phyloP scores from a whole-genome alignment of 495 filamentous ascomycete genomes.

The Aspergillus sclerotioniger region DNA sequence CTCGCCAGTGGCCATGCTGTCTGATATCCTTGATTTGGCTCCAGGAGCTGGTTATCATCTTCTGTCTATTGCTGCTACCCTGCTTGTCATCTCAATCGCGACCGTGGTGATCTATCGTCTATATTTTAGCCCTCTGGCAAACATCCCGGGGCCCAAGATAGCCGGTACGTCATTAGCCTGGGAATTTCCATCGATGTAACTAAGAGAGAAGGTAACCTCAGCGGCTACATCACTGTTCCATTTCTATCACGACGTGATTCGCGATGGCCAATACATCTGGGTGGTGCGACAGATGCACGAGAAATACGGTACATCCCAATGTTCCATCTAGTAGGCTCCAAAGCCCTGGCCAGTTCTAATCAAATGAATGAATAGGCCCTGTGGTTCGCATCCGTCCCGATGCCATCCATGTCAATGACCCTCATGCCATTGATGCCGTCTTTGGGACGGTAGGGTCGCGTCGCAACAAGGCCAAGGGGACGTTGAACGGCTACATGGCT shows the following conservation, averaged over 20 bases:
- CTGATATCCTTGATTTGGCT: too few relatives aligned
- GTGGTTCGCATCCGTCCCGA: neutral
- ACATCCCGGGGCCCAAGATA: neutral
- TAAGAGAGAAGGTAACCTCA: neutral
- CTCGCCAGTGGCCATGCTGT: too few relatives aligned
- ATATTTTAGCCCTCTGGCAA: neutral
- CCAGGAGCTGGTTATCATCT: neutral
- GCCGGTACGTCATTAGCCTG: neutral
- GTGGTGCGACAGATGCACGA: neutral
- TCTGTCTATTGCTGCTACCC: neutral
- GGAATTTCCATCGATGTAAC: neutral
- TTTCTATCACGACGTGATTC: neutral
- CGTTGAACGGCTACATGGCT: neutral
- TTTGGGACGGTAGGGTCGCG: neutral
- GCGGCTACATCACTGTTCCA: neutral
- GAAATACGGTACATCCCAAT: neutral
- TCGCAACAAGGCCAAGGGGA: neutral
- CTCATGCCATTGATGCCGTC: neutral
- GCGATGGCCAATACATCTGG: neutral
- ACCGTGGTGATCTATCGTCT: neutral
- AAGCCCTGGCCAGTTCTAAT: neutral
- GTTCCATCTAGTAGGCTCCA: neutral
- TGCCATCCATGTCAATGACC: neutral
- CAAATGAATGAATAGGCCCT: neutral
- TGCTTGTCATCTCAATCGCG: neutral